Base-by-base conservation (phyloP, 495 filamentous ascomycete genomes). In the Annulohypoxylon maeteangense region DNA sequence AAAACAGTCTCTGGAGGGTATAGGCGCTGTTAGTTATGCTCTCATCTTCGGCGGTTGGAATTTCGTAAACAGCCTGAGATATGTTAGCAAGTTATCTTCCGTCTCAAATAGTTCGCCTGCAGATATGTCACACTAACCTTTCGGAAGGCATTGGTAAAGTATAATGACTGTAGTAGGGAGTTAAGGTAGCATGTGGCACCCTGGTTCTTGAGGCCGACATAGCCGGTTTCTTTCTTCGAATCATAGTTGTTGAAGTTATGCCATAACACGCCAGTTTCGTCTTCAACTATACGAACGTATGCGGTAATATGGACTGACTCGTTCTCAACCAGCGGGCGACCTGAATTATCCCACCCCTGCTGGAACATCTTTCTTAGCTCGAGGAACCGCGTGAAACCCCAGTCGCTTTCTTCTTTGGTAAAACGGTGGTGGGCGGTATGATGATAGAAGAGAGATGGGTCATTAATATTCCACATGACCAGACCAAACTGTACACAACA, bases 231-330 rank as follows among this genome's bases (percentile, higher is more conserved):
- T 77, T 95, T 97, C 82, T 98, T 99, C 16, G 96, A 98, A 75
- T 99, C 95, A 74, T 99, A 99, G 82, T 98, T 96, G 72, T 91
- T 87, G 81, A 99, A 98, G 81, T 93, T 98, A 80, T 99, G 95
- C 95, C 95, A 99, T 67, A 99, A 80, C n/a, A 99, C 95, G 57
- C 95, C 95, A 2, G 95, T 99, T 31, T 97, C 95, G 78, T 99
- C 95, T 80, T 98, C 97, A 45, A 97, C 90, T 51, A 97, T 88
- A 48, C 95, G 88, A 53, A 99, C 92, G 75, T 97, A 99, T 53
- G 94, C 95, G 1, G 94, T 97, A 70, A 98, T 84, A 71, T 92
- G 95, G 53, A 91, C 93, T 29, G 87, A 85, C 53, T 97, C 92
- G 74, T 94, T 90, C 79, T 98, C 94, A 11, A 97, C 89, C 66